Evolutionary conservation across 495 filamentous ascomycete genomes (phyloP).

Genomic region (Wilcoxina mikolae): DNA sequence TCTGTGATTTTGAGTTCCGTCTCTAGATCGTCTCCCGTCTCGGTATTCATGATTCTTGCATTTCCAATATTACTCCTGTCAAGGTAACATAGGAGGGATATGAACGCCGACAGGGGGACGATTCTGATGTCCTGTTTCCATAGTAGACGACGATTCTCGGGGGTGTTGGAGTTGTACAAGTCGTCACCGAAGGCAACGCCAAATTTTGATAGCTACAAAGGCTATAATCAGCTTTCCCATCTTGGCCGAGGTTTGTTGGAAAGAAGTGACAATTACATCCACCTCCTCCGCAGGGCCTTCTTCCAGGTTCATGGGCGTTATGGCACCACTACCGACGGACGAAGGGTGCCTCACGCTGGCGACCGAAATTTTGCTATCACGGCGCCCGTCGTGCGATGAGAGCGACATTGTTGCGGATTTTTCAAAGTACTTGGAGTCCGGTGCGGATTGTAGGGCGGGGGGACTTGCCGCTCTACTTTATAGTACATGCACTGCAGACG

Average conservation of each 20-base stretch:
- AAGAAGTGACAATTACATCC: slow-evolving; percentile 3
- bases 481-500: too few relatives aligned
- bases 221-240: slow-evolving; percentile 1
- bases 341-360: background rate
- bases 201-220: slow-evolving; percentile 1
- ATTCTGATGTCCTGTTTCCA: slow-evolving; percentile 49
- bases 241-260: too few relatives aligned
- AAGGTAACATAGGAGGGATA: slow-evolving; percentile 52
- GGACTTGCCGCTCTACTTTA: too few relatives aligned
- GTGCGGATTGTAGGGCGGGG: background rate
- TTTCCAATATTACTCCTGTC: slow-evolving; percentile 59
- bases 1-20: slow-evolving; percentile 46
- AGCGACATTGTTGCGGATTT: background rate
- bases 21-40: slow-evolving; percentile 46
- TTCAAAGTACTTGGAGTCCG: background rate
- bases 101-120: slow-evolving; percentile 42
- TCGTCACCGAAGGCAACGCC: slow-evolving; percentile 5
- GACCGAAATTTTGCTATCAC: slow-evolving; percentile 10
- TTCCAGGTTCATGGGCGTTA: slow-evolving; percentile 3
- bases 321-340: background rate
- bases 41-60: slow-evolving; percentile 47
- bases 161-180: slow-evolving; percentile 6
- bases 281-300: background rate
- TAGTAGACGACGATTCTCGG: slow-evolving; percentile 33
- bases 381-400: background rate